Evolutionary conservation across 306 rosid species (phyloP), one percentile per base, ranked within the genome.

Genomic region (Quercus parvula): DNA sequence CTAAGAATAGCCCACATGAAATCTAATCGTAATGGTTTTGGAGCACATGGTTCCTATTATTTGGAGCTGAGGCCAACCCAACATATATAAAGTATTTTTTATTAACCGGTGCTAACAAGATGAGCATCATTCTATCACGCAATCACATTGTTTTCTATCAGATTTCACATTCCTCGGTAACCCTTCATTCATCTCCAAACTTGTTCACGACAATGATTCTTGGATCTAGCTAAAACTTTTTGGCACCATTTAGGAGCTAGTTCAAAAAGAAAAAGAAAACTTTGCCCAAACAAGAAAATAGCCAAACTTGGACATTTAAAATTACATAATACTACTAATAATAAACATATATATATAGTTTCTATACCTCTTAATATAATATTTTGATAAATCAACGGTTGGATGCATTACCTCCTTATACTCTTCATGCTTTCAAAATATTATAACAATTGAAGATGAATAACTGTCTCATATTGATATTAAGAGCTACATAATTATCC

Each of bases 11-110:
- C 66, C 84, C 88, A 85, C 91, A 86, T 82, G 90, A 84, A 89
- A 89, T 84, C 88, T 71, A 89, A 86, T 91, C 90, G 80, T 75
- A 52, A 80, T 59, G 74, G 79, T 77, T 81, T 79, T 84, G 73
- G 83, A 84, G 92, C 90, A 84, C 91, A 70, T 81, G 92, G 80
- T 84, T 49, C 85, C 81, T 76, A 71, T 86, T 73, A 62, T 81
- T 71, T 79, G 76, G 87, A 76, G 61, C 67, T 76, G 56, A 75
- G 69, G 73, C 84, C 82, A 44, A 62, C 62, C 75, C 58, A 71
- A 15, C 14, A 72, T 25, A 75, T 33, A 51, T 59, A 56, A 62
- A 79, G n/a, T 56, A 62, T 25, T 68, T 41, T 76, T 52, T 71
- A 54, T 44, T 51, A 19, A 70, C 71, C 70, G 77, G n/a, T 77